These are phyloP conservation scores for Arthroderma sp. DNA, from an alignment of 2,329 filamentous ascomycete species.

Conservation along the genomic window DNA sequence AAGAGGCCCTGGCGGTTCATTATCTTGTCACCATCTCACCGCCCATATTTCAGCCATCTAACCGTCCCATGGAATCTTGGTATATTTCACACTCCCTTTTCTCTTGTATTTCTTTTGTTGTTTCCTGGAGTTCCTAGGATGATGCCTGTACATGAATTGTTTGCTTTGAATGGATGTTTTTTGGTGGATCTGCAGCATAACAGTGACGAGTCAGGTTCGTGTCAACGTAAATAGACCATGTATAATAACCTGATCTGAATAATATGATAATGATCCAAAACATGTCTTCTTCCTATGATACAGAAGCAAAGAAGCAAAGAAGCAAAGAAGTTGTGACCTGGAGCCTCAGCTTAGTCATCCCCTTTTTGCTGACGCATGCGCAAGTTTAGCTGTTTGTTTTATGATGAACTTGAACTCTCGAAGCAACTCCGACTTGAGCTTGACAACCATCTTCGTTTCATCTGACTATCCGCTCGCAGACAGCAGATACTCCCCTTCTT, in stretches of 20 bases:
- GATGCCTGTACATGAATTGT: background rate
- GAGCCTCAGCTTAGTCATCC: too few relatives aligned
- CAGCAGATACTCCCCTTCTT: background rate
- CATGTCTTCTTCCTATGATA: background rate
- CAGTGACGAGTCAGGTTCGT: background rate
- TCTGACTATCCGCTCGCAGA: background rate
- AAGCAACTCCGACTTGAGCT: too few relatives aligned
- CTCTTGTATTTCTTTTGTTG: background rate
- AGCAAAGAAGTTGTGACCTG: too few relatives aligned
- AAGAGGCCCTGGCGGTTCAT: background rate
- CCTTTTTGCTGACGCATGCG: too few relatives aligned
- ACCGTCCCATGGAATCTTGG: background rate
- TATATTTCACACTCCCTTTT: background rate
- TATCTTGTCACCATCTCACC: background rate
- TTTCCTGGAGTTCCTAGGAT: background rate
- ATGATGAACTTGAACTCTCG: too few relatives aligned
- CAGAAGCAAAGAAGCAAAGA: too few relatives aligned
- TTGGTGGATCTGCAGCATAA: background rate
- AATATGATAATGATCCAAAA: background rate
- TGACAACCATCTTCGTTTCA: background rate
- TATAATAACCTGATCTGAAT: background rate
- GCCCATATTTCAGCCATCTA: background rate
- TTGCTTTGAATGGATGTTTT: too few relatives aligned
- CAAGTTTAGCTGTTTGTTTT: too few relatives aligned
- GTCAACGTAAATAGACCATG: background rate